phyloP scores from a whole-genome alignment of 805 yeast genomes.

The Saccharomycopsis vini region DNA sequence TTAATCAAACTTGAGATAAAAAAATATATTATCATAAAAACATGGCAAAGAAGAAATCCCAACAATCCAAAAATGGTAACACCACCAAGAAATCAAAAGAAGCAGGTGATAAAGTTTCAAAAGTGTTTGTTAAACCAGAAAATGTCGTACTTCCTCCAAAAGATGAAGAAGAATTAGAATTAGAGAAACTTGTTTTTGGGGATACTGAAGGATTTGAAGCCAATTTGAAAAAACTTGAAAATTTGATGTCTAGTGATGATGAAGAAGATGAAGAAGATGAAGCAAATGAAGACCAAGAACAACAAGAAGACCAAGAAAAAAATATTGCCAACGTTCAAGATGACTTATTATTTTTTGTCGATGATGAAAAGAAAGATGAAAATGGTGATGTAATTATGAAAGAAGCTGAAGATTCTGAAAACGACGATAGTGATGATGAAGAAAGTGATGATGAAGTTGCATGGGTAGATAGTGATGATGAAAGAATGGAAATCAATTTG shows the following conservation, averaged over 20 bases:
- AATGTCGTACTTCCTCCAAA: constrained; percentile 47
- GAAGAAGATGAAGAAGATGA: constrained; percentile 27
- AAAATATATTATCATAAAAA: not conserved
- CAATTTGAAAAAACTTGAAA: constrained; percentile 53
- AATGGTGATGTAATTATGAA: constrained; percentile 27
- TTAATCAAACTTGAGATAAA: not conserved
- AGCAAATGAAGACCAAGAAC: constrained; percentile 25
- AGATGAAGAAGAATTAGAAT: constrained; percentile 70
- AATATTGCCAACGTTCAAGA: constrained; percentile 31
- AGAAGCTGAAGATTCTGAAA: too few species aligned
- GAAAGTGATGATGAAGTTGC: constrained; percentile 31
- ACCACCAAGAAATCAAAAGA: not conserved
- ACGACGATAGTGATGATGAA: constrained; percentile 26
- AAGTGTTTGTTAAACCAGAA: constrained; percentile 3
- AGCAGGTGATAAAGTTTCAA: not conserved
- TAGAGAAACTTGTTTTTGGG: constrained; percentile 86
- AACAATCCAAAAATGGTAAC: not conserved
- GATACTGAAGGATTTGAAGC: constrained; percentile 67
- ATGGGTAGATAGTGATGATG: constrained; percentile 94
- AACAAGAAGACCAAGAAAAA: constrained; percentile 27
- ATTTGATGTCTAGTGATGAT: constrained; percentile 37
- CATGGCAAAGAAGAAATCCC: not conserved
- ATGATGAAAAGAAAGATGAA: constrained; percentile 32
- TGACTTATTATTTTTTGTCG: constrained; percentile 47
- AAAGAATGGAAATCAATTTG: constrained; percentile 53